Conservation (phyloP, 306 rosid species). For the Mimosa pudica region DNA sequence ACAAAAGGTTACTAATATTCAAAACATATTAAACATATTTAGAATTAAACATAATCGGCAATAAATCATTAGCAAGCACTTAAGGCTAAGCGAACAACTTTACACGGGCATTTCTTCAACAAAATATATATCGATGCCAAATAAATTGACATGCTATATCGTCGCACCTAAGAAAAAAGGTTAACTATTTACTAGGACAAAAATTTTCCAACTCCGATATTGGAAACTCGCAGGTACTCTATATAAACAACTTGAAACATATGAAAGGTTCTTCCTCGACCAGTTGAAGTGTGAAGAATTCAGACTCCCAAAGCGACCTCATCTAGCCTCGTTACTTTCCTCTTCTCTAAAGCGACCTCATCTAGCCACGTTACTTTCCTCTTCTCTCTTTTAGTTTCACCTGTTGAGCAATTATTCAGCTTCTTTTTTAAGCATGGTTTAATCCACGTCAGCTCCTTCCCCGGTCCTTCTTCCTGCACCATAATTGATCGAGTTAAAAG, state of each 20-base stretch:
- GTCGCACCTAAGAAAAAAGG: no score
- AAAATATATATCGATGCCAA: neutral
- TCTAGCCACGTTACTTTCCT: slow-evolving; percentile 47
- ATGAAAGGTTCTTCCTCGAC: slow-evolving; percentile 22
- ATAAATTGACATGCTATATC: no score
- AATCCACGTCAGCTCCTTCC: slow-evolving; percentile 28
- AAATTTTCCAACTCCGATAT: neutral
- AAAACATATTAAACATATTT: no score
- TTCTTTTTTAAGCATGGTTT: slow-evolving; percentile 36
- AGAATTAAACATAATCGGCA: neutral
- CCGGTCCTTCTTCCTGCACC: slow-evolving; percentile 16
- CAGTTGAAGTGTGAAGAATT: slow-evolving; percentile 7
- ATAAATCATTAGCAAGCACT: neutral
- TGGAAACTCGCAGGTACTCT: neutral
- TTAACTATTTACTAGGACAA: neutral
- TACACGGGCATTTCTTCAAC: neutral
- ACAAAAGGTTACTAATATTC: no score
- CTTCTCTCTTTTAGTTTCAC: slow-evolving; percentile 36
- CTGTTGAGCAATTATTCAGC: slow-evolving; percentile 32
- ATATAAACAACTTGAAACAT: neutral
- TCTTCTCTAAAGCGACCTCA: slow-evolving; percentile 46
- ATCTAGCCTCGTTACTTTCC: slow-evolving; percentile 46
- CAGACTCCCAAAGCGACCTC: slow-evolving; percentile 42
- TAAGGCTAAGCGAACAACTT: neutral
- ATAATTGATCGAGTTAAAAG: slow-evolving; percentile 30